Percentiles rank a stretch among this genome's conserved stretches.
Conservation (phyloP, 495 filamentous ascomycete genomes). For the Pyrenula massariospora region DNA sequence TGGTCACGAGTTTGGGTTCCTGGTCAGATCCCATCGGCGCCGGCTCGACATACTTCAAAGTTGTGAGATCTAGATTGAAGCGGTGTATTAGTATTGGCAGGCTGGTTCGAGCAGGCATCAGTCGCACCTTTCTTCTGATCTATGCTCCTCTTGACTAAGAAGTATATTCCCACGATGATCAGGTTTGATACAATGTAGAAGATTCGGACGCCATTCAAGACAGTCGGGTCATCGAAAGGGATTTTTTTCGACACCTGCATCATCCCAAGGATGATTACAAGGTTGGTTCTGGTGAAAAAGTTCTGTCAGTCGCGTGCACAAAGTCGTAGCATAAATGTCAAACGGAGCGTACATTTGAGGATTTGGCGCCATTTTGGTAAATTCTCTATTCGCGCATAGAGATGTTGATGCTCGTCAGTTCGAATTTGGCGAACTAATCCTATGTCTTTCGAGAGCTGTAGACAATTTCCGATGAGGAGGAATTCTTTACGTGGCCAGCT, state of each 20-base stretch:
- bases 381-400: conserved; percentile 1
- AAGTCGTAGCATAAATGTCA: neutral
- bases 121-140: conserved; percentile 87
- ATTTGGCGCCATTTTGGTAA: conserved; percentile 17
- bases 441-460: no score
- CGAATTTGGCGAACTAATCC: no score
- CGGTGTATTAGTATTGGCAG: neutral
- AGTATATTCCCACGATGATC: conserved; percentile 71
- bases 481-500: no score
- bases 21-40: conserved; percentile 83
- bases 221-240: conserved; percentile 82
- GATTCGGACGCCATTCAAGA: conserved; percentile 71
- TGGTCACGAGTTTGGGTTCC: conserved; percentile 89
- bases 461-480: no score
- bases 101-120: neutral
- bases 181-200: conserved; percentile 80
- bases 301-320: conserved; percentile 8
- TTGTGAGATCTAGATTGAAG: conserved; percentile 65
- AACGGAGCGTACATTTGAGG: conserved; percentile 16
- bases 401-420: no score
- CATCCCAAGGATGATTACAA: conserved; percentile 90
- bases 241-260: conserved; percentile 97
- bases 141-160: conserved; percentile 72
- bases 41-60: conserved; percentile 95
- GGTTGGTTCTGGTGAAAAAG: conserved; percentile 59